Evolutionary conservation across 345 rosid genomes (phyloP).

Genomic region (Eucalyptus erythrocorys): DNA sequence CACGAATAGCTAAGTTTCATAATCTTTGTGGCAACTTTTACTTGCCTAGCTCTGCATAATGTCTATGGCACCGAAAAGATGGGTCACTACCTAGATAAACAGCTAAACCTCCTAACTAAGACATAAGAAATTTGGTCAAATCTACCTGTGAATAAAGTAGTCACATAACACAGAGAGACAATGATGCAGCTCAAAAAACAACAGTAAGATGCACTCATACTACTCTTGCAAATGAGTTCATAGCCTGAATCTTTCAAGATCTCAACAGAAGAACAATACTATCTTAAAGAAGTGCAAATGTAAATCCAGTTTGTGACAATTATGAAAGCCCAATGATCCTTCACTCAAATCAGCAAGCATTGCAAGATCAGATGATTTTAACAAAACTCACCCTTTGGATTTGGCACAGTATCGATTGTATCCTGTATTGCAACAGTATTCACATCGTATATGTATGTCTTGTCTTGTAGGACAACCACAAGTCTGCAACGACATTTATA

Average conservation of each 20-base stretch:
- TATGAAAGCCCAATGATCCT: neutral
- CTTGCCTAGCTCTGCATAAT: neutral
- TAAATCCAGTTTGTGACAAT: neutral
- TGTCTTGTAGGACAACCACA: conserved; percentile 76
- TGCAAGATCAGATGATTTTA: neutral
- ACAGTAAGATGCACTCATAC: neutral
- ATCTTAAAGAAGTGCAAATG: neutral
- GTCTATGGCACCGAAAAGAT: neutral
- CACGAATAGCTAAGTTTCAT: neutral
- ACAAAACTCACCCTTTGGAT: conserved; percentile 51
- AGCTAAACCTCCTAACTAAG: neutral
- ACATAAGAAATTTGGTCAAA: neutral
- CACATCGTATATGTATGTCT: conserved; percentile 63
- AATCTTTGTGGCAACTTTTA: neutral
- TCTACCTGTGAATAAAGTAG: neutral
- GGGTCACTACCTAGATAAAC: neutral
- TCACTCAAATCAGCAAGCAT: neutral
- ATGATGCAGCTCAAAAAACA: neutral
- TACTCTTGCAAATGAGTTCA: neutral
- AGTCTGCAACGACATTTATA: conserved; percentile 32
- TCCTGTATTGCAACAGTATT: conserved; percentile 64
- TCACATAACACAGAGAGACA: neutral
- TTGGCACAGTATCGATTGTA: conserved; percentile 68
- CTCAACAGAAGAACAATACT: neutral
- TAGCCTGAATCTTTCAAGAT: neutral